A percentile compares a stretch with the other conserved stretches of the same genome.
These are phyloP conservation scores for Basidiobolus meristosporus DNA, from an alignment of 371 early-diverging fungal genomes.

Conservation along the genomic window DNA sequence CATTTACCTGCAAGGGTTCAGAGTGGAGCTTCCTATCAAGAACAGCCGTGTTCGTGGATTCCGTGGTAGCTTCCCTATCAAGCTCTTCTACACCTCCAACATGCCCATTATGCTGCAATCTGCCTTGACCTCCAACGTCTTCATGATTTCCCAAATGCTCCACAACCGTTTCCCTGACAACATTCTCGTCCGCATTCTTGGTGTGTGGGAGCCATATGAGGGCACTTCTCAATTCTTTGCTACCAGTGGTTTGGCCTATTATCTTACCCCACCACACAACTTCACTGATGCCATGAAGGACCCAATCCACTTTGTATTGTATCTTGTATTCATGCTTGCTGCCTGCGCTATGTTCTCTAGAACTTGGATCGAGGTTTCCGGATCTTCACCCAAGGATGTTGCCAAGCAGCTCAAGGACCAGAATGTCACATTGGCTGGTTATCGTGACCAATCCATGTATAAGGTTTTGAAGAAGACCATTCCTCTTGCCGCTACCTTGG, in stretches of 20 bases:
- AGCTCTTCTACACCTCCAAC: conserved; percentile 99
- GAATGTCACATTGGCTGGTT: conserved; percentile 88
- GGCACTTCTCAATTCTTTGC: conserved; percentile 82
- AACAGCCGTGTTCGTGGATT: conserved; percentile 93
- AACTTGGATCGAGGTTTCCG: conserved; percentile 97
- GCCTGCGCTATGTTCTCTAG: conserved; percentile 94
- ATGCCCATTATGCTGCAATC: conserved; percentile 99
- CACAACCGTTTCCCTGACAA: conserved; percentile 90
- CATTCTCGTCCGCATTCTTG: conserved; percentile 83
- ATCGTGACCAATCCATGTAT: conserved; percentile 91
- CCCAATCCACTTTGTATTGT: conserved; percentile 89
- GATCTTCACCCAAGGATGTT: conserved; percentile 92
- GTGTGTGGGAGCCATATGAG: conserved; percentile 92
- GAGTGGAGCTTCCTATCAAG: conserved; percentile 97
- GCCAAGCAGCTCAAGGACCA: conserved; percentile 95
- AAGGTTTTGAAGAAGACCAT: conserved; percentile 97
- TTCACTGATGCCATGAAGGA: conserved; percentile 63
- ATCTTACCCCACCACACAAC: conserved; percentile 89
- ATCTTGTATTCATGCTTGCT: conserved; percentile 78
- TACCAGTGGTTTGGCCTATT: conserved; percentile 92
- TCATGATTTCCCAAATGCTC: conserved; percentile 94
- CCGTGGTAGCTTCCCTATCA: conserved; percentile 94
- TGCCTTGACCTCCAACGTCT: conserved; percentile 88
- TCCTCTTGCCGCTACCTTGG: conserved; percentile 88
- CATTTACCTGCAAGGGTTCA: conserved; percentile 98